Percentiles rank a stretch among this genome's conserved stretches.
Conservation (phyloP, 1,284 basidiomycete species). For the Cutaneotrichosporon cavernicola region DNA sequence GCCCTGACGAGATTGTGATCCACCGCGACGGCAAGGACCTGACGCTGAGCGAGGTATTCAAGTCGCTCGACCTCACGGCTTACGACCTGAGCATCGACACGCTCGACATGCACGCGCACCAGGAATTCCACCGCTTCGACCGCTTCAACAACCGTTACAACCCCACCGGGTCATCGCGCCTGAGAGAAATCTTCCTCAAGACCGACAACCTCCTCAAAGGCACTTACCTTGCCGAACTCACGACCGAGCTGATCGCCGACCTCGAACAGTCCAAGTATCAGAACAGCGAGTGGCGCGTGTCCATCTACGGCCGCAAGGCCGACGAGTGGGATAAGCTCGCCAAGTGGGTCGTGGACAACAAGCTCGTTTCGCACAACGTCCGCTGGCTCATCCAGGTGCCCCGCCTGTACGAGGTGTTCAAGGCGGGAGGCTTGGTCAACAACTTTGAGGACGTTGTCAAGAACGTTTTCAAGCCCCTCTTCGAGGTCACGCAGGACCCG, state of each 20-base stretch:
- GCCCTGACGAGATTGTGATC: slow-evolving; percentile 80
- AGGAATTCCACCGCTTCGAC: slow-evolving; percentile 94
- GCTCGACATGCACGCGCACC: slow-evolving; percentile 98
- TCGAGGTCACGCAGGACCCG: slow-evolving; percentile 94
- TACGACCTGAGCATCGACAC: slow-evolving; percentile 99
- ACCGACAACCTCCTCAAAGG: slow-evolving; percentile 94
- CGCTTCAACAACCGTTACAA: slow-evolving; percentile 70
- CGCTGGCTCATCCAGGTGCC: slow-evolving; percentile 98
- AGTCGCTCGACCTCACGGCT: slow-evolving; percentile 89
- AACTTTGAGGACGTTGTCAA: slow-evolving; percentile 89
- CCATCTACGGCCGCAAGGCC: slow-evolving; percentile 76
- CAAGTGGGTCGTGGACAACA: slow-evolving; percentile 92
- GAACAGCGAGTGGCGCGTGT: slow-evolving; percentile 95
- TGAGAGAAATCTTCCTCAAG: slow-evolving; percentile 98
- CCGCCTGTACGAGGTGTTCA: slow-evolving; percentile 94
- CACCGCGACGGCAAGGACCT: slow-evolving; percentile 87
- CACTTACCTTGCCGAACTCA: slow-evolving; percentile 86
- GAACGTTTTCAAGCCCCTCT: slow-evolving; percentile 89
- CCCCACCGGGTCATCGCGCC: slow-evolving; percentile 74
- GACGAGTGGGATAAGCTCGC: slow-evolving; percentile 98
- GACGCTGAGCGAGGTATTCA: slow-evolving; percentile 90
- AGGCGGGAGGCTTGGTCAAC: slow-evolving; percentile 76
- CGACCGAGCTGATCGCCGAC: slow-evolving; percentile 88
- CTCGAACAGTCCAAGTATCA: slow-evolving; percentile 98
- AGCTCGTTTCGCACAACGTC: slow-evolving; percentile 93